Evolutionary conservation across 345 rosid genomes (phyloP), one percentile per base, ranked within the genome.

Genomic region (Crucihimalaya himalaica): DNA sequence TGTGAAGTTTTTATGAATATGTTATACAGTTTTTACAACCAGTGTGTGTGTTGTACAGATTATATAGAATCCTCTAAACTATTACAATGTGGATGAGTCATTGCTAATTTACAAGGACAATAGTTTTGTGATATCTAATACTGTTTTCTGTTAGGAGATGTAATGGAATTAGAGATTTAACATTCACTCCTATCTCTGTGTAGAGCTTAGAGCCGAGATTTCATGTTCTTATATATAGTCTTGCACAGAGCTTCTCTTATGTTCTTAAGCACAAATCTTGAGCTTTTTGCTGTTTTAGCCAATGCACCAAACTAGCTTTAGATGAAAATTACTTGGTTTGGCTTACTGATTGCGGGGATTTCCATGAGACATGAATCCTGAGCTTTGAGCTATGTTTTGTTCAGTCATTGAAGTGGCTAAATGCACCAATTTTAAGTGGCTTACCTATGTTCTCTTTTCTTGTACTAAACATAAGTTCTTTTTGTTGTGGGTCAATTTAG

Each of bases 401-500:
- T 34, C 37, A 34, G 34, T 31, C 8, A 29, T 29, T 5, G 6
- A 31, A 23, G 25, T 23, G 25, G 25, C 25, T 23, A 23, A 23
- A 31, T 31, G 37, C 37, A 32, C 11, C 9, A 32, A 32, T 8
- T 1, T 32, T 32, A 32, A 32, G 35, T 32, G 31, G 5, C 11
- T 29, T 34, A 50, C 7, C 3, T 19, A 10, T 32, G 46, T 35
- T 35, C 15, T 48, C 6, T n/a, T 37, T 20, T 10, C 0, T 48
- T 45, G 63, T 14, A 21, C 42, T 75, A 21, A 75, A 68, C 74
- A 45, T 52, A 2, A 32, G 63, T 31, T 76, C 0, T 12, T 55
- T 40, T 63, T 51, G 46, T 29, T 68, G 43, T 63, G 74, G 75
- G 50, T 78, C n/a, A 20, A 15, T 19, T 27, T 74, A 94, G 93